phyloP scores from a whole-genome alignment of 768 basidiomycete species.

The Kwoniella dejecticola region DNA sequence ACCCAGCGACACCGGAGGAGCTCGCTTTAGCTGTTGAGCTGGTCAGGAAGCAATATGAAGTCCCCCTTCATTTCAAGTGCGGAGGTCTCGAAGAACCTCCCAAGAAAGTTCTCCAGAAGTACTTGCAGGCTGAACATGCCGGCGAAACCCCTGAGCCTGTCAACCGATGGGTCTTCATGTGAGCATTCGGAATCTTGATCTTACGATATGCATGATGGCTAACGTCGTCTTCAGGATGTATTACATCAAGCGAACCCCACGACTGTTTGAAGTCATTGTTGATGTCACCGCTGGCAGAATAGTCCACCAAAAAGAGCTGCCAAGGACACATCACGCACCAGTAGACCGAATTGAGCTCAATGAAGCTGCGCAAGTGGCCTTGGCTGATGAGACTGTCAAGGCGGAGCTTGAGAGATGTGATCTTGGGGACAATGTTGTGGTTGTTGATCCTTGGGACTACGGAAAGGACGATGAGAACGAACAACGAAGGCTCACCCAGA shows the following conservation, averaged over 20 bases:
- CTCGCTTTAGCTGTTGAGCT: slow-evolving; percentile 15
- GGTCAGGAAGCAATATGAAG: slow-evolving; percentile 10
- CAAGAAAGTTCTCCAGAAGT: slow-evolving; percentile 9
- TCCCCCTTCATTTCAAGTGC: slow-evolving; percentile 22
- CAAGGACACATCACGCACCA: slow-evolving; percentile 15
- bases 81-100: slow-evolving; percentile 14
- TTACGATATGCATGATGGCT: not conserved
- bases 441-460: slow-evolving; percentile 22
- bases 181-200: not conserved
- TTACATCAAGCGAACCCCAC: slow-evolving; percentile 10
- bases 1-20: slow-evolving; percentile 12
- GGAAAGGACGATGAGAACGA: slow-evolving; percentile 14
- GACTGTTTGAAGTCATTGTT: slow-evolving; percentile 16
- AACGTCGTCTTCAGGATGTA: too few relatives aligned
- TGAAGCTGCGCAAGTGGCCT: slow-evolving; percentile 14
- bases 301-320: slow-evolving; percentile 2
- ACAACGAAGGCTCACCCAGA: slow-evolving; percentile 10
- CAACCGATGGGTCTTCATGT: slow-evolving; percentile 20
- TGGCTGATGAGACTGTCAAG: slow-evolving; percentile 4
- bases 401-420: slow-evolving; percentile 7
- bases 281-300: slow-evolving; percentile 6
- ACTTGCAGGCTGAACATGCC: slow-evolving; percentile 5
- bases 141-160: not conserved
- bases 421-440: slow-evolving; percentile 18
- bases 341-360: slow-evolving; percentile 28